These are phyloP conservation scores for Zancudomyces culisetae DNA, from an alignment of 371 early-diverging fungal species.

Conservation along the genomic window DNA sequence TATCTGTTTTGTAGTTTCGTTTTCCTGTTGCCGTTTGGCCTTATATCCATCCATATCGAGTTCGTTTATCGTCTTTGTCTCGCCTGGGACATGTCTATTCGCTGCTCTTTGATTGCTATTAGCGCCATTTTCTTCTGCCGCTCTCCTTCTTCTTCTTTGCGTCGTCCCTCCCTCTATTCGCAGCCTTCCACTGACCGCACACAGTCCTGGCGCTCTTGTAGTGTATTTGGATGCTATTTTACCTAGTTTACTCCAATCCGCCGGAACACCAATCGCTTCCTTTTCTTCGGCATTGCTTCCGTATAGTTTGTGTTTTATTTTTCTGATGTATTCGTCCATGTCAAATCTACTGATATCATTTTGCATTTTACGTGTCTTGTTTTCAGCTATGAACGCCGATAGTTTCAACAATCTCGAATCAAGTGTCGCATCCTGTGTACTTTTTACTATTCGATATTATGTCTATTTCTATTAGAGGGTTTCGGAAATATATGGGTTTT, in stretches of 20 bases:
- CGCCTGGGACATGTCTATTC: slow-evolving; percentile 19
- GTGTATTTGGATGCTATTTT: slow-evolving; percentile 30
- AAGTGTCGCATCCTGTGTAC: slow-evolving; percentile 70
- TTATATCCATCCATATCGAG: slow-evolving; percentile 7
- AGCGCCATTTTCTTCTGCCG: slow-evolving; percentile 26
- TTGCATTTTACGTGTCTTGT: slow-evolving; percentile 53
- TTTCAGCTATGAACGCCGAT: slow-evolving; percentile 51
- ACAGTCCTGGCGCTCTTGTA: slow-evolving; percentile 12
- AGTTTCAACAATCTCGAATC: slow-evolving; percentile 57
- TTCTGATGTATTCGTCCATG: slow-evolving; percentile 45
- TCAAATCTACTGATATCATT: slow-evolving; percentile 48
- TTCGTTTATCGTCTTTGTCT: slow-evolving; percentile 25
- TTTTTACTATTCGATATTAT: slow-evolving; percentile 27
- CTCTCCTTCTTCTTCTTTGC: slow-evolving; percentile 25
- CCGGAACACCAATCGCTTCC: slow-evolving; percentile 11
- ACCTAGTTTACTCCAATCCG: slow-evolving; percentile 51
- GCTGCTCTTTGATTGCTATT: neutral
- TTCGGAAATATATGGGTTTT: too few relatives aligned
- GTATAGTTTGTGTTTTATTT: slow-evolving; percentile 32
- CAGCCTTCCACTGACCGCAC: slow-evolving; percentile 17
- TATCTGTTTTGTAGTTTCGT: slow-evolving; percentile 74
- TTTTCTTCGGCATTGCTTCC: slow-evolving; percentile 19
- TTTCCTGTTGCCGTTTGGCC: slow-evolving; percentile 54
- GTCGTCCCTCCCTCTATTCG: slow-evolving; percentile 50
- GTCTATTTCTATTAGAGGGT: too few relatives aligned